Base-by-base conservation (phyloP, 2,329 filamentous ascomycete genomes). In the Penicillium sp. region DNA sequence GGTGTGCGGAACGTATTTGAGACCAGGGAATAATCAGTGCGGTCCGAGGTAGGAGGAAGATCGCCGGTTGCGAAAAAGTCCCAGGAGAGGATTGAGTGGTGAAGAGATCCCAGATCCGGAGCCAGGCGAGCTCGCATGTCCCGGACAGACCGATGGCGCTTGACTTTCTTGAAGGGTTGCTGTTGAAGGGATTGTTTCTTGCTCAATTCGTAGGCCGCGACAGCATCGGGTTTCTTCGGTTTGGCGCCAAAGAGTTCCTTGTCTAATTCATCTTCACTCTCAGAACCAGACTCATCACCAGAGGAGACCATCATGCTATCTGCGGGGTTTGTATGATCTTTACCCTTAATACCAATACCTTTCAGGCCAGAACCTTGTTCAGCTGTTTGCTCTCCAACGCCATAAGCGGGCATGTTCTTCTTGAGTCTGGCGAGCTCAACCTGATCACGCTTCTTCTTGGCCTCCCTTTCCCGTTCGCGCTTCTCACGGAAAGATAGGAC, bases 71-170 rank as follows among this genome's bases (percentile, higher is more conserved):
- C 90, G 74, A 97, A 99, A 64, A 96, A 96, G 64, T 99, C 90
- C 94, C 94, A 99, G 55, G 89, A 85, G 3, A 99, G 84, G 50
- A 99, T 91, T 19, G 88, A 88, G 67, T 89, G 88, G 72, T 97
- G 94, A 31, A 99, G 78, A 17, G 86, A 82, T 38, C 91, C 89
- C 77, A 99, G 89, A 64, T 96, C 91, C 8, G 96, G 94, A 33
- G 93, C 89, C 59, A 99, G 82, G 61, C 94, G 89, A 62, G 94
- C 93, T 66, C 93, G 89, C 86, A 97, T 93, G 75, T 99, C 94
- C 75, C 96, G 96, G 45, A 89, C 86, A 17, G 92, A 93, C 49
- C 93, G 86, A 61, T 88, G 82, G 51, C 91, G 85, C 72, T 91
- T 90, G 64, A 86, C 80, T 78, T 97, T 96, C 76, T 91, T 93